These are phyloP conservation scores for Plantago rigida DNA, from an alignment of 305 asterid species.

Conservation along the genomic window DNA sequence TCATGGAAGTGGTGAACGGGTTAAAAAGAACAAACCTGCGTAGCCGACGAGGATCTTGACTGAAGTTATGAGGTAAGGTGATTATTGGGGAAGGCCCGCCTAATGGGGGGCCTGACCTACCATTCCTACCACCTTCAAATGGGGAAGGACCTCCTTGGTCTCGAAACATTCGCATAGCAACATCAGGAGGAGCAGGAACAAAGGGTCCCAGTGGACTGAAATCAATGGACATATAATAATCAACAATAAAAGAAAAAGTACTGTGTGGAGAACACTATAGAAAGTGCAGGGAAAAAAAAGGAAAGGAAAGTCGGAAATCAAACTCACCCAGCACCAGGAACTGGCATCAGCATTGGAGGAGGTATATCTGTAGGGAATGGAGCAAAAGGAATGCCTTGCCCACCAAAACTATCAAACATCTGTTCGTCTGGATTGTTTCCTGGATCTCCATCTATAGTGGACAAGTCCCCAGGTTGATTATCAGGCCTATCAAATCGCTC, in stretches of 20 bases:
- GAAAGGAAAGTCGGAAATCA: background rate
- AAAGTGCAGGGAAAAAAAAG: background rate
- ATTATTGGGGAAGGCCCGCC: slow-evolving; percentile 68
- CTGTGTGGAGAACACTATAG: background rate
- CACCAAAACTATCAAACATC: slow-evolving; percentile 76
- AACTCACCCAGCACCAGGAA: slow-evolving; percentile 98
- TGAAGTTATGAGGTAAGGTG: slow-evolving; percentile 63
- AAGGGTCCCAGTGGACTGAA: slow-evolving; percentile 95
- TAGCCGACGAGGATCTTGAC: slow-evolving; percentile 92
- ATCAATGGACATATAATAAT: slow-evolving; percentile 22
- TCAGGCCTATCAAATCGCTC: slow-evolving; percentile 74
- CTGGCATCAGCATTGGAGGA: slow-evolving; percentile 96
- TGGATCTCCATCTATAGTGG: slow-evolving; percentile 39
- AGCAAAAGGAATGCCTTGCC: slow-evolving; percentile 71
- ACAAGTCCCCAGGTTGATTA: slow-evolving; percentile 52
- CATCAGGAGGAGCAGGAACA: slow-evolving; percentile 99
- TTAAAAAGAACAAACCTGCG: slow-evolving; percentile 50
- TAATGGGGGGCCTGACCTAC: slow-evolving; percentile 58
- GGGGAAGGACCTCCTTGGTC: slow-evolving; percentile 91
- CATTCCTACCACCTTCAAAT: slow-evolving; percentile 77
- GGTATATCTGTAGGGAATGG: slow-evolving; percentile 72
- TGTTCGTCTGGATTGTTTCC: slow-evolving; percentile 67
- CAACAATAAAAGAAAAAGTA: background rate
- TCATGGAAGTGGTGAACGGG: background rate
- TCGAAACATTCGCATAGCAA: slow-evolving; percentile 92